phyloP scores from a whole-genome alignment of 371 early-diverging fungal species.

The Mucor ambiguus region DNA sequence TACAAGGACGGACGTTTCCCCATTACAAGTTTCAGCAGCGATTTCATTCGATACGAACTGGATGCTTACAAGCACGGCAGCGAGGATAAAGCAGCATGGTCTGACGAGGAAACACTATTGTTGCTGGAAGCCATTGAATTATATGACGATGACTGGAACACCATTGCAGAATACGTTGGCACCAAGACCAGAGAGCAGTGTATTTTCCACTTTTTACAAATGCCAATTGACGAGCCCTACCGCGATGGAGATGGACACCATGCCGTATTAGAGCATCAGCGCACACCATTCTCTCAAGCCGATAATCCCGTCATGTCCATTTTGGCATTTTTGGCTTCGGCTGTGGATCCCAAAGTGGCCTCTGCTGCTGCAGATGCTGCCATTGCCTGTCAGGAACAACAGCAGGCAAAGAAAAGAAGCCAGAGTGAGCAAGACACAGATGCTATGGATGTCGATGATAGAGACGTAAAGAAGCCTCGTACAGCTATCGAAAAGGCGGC shows the following conservation, averaged over 20 bases:
- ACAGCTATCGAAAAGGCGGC: slow-evolving; percentile 63
- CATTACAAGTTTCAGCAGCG: slow-evolving; percentile 77
- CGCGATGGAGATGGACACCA: slow-evolving; percentile 21
- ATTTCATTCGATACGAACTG: slow-evolving; percentile 80
- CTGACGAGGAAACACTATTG: slow-evolving; percentile 91
- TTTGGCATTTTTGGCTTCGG: slow-evolving; percentile 91
- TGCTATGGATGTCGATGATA: slow-evolving; percentile 41
- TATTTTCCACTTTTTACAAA: slow-evolving; percentile 90
- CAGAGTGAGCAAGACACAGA: slow-evolving; percentile 26
- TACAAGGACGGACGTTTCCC: slow-evolving; percentile 96
- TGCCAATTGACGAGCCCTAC: slow-evolving; percentile 96
- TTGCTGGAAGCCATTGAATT: slow-evolving; percentile 96
- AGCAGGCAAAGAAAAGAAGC: neutral
- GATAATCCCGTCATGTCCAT: slow-evolving; percentile 98
- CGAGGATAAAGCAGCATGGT: slow-evolving; percentile 74
- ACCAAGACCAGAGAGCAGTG: slow-evolving; percentile 94
- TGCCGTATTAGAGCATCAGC: slow-evolving; percentile 56
- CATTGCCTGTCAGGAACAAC: slow-evolving; percentile 28
- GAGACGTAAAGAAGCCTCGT: slow-evolving; percentile 35
- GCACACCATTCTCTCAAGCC: slow-evolving; percentile 82
- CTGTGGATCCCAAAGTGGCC: slow-evolving; percentile 92
- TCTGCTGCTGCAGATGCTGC: slow-evolving; percentile 71
- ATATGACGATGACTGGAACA: slow-evolving; percentile 97
- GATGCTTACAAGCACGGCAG: slow-evolving; percentile 52
- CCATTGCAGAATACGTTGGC: slow-evolving; percentile 88